These are phyloP conservation scores for Annulohypoxylon moriforme DNA, from an alignment of 495 filamentous ascomycete genomes.

Conservation along the genomic window DNA sequence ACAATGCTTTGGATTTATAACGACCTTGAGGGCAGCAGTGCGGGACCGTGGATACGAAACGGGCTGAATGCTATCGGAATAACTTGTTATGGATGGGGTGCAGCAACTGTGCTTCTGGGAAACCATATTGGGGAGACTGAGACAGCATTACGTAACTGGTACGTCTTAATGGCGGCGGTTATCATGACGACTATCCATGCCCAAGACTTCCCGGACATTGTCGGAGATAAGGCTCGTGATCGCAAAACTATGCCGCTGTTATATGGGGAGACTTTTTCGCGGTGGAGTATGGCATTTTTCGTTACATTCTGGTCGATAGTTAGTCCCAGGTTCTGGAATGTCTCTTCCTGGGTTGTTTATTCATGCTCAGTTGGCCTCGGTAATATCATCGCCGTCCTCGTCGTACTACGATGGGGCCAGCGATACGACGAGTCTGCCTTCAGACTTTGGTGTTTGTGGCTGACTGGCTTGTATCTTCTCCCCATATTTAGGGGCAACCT, in stretches of 20 bases:
- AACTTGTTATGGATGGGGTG: conserved; percentile 47
- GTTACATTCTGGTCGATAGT: conserved; percentile 56
- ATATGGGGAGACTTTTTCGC: conserved; percentile 52
- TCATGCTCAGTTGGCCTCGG: not conserved
- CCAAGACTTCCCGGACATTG: conserved; percentile 59
- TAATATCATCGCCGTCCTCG: conserved; percentile 20
- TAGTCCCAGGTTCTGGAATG: conserved; percentile 53
- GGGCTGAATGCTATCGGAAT: conserved; percentile 48
- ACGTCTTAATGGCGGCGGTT: conserved; percentile 51
- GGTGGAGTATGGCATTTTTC: conserved; percentile 51
- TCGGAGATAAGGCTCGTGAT: conserved; percentile 54
- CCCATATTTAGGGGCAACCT: not conserved
- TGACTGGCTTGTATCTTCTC: conserved; percentile 24
- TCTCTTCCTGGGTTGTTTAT: not conserved
- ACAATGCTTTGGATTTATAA: conserved; percentile 51
- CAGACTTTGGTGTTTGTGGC: conserved; percentile 44
- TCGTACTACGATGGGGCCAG: conserved; percentile 37
- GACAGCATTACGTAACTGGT: conserved; percentile 48
- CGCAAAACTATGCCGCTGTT: conserved; percentile 56
- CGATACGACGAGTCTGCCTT: conserved; percentile 27
- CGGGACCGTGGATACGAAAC: conserved; percentile 43
- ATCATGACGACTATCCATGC: conserved; percentile 58
- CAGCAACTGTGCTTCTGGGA: conserved; percentile 12
- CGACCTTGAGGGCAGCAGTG: conserved; percentile 46
- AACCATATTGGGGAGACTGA: conserved; percentile 12